Base-by-base conservation (phyloP, 257 asterid species). In the Fraxinus pennsylvanica region DNA sequence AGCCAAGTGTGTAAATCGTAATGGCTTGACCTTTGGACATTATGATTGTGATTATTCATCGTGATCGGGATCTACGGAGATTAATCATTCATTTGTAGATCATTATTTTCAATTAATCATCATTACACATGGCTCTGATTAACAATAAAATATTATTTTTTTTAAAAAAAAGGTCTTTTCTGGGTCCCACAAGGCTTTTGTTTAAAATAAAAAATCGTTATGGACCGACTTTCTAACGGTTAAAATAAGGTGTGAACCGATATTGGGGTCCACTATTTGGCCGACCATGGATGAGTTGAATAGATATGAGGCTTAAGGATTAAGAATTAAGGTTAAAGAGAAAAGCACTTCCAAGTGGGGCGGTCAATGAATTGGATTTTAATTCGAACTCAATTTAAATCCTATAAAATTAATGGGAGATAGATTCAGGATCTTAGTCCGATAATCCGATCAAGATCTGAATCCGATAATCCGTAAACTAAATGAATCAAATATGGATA, bases 221-320 rank as follows among this genome's bases (percentile, higher is more conserved):
- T 21, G 68, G 74, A 52, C 74, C 21, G n/a, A 38, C 35, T 81
- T 71, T 25, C 4, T 6, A 87, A 83, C 86, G 88, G 88, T 75
- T 63, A 78, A 10, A 47, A 57, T 47, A 36, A 66, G 54, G 59
- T 30, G 59, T 6, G 83, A 73, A 75, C 76, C 77, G 35, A 14
- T 21, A 22, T 6, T 59, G 32, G 54, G 75, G 61, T 15, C 27
- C 57, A 15, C 30, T 0, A 0, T 4, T 50, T n/a, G 39, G 75
- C 81, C 71, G 76, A 68, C 76, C 76, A 3, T 36, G 5, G 68
- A 41, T 41, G 72, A 22, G 57, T 21, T 5, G 36, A 61, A 21
- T 22, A 1, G 32, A 21, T 1, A 4, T 17, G 61, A 52, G 7
- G 22, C 12, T 12, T 43, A 39, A 39, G 12, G 1, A 39, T 43